Conservation (phyloP, 176 grass and related monocot species). For the barley (Hordeum vulgare) region MorexV3_pseudomolecules_assembly NC_058518.1:298987505-298988004, state of each 20-base stretch:
- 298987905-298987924: background rate
- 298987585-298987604: background rate
- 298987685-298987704: background rate
- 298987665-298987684: background rate
- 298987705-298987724: slow-evolving; percentile 7
- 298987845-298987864: background rate
- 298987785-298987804: background rate
- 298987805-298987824: slow-evolving; percentile 3
- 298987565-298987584: background rate
- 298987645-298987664: background rate
- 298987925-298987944: background rate
- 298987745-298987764: slow-evolving; percentile 1
- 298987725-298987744: background rate
- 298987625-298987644: background rate
- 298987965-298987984: background rate
- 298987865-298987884: background rate
- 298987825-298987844: background rate
- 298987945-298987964: background rate
- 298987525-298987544: background rate
- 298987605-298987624: background rate
- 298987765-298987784: background rate
- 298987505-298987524: background rate
- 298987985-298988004: background rate
- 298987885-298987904: background rate
- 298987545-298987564: background rate